Base-by-base conservation (phyloP, 164 flowering plant species). In the Saururus chinensis region DNA sequence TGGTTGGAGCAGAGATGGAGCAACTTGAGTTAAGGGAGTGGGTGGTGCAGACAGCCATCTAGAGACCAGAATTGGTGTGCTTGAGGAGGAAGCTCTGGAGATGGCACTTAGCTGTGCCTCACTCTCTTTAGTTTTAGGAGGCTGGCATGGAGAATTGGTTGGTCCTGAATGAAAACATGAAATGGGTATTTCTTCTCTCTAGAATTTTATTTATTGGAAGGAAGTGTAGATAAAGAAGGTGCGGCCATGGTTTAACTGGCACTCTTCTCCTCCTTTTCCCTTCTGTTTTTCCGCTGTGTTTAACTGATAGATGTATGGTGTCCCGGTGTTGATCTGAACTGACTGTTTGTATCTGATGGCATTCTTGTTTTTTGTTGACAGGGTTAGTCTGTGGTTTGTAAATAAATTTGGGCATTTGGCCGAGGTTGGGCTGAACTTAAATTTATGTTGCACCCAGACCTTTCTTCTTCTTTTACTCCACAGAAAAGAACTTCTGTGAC, bases 41-140 rank as follows among this genome's bases (percentile, higher is more conserved):
- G 24, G 80, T 55, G 26, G 89, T 77, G 79, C 79, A 86, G 19
- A 75, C 60, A 52, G 96, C 92, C 92, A 86, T 88, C 66, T 61
- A 69, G 59, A 66, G 71, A 45, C 42, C 12, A 8, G 45, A 13
- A 9, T 63, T 30, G 51, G 35, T 16, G 35, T 24, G 17, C 35
- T 55, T 30, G 30, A 6, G 24, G 55, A 23, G 35, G 30, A 26
- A 23, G 56, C 37, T 30, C 37, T 30, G 37, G 54, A 57, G 35
- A 59, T 51, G 53, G 54, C 24, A 20, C 55, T 53, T 59, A 2
- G 40, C 41, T 56, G 16, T 63, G 40, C 26, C 54, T 42, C 53
- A 23, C 20, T 53, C 49, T 22, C 65, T 61, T 21, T 25, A 62
- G 65, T 62, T 20, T 24, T 35, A 57, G 58, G 19, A 51, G 24